These are phyloP conservation scores for Monosporozyma solicola DNA, from an alignment of 805 yeast genomes.

Conservation along the genomic window DNA sequence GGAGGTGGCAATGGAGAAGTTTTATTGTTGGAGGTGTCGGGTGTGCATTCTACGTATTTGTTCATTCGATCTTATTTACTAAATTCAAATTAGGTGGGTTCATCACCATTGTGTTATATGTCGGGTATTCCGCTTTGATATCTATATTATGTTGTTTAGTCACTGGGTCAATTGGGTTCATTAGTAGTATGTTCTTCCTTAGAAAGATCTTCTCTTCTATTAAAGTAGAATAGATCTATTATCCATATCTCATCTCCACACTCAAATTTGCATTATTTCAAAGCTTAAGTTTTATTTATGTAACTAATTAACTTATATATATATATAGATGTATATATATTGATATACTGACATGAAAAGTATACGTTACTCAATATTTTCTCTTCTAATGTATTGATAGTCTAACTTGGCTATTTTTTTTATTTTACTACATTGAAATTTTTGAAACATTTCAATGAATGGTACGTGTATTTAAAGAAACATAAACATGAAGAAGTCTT, in stretches of 20 bases:
- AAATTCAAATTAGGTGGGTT: constrained; percentile 64
- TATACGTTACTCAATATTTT: background rate
- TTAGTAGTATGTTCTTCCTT: constrained; percentile 64
- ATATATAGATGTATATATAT: background rate
- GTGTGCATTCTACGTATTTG: constrained; percentile 71
- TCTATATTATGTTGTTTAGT: constrained; percentile 65
- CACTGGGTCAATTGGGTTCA: constrained; percentile 83
- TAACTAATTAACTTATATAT: background rate
- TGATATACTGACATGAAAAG: background rate
- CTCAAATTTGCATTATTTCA: background rate
- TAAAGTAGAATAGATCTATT: constrained; percentile 56
- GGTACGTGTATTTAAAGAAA: no score
- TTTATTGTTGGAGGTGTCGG: constrained; percentile 88
- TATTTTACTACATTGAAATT: no score
- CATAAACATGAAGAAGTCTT: no score
- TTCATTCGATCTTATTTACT: constrained; percentile 72
- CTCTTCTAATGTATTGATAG: no score
- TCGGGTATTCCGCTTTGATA: constrained; percentile 73
- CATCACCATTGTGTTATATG: constrained; percentile 65
- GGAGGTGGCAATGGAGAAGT: constrained; percentile 97
- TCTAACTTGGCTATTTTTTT: no score
- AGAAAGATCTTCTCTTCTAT: constrained; percentile 74
- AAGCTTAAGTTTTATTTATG: background rate
- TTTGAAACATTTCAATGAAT: no score
- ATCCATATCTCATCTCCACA: constrained; percentile 14